Percentiles rank a stretch among this genome's conserved stretches.
Conservation (phyloP, 345 rosid species). For the Eucalyptus brandiana region DNA sequence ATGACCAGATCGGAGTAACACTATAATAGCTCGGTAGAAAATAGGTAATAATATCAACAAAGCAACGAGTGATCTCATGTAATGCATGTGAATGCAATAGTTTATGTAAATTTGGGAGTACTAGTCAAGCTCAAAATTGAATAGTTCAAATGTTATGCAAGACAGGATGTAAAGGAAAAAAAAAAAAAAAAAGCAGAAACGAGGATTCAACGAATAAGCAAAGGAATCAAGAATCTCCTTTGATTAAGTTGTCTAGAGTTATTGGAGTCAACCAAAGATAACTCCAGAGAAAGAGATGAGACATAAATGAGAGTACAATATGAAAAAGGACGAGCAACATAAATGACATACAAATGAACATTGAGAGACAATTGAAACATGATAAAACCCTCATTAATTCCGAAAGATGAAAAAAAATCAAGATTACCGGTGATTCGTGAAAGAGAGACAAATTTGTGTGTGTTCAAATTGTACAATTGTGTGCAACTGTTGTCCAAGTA, state of each 20-base stretch:
- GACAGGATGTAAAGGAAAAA: too few relatives aligned
- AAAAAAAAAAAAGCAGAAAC: too few relatives aligned
- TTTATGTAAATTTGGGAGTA: too few relatives aligned
- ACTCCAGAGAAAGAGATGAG: background rate
- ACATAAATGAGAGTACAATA: background rate
- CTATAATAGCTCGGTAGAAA: too few relatives aligned
- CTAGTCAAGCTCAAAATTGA: too few relatives aligned
- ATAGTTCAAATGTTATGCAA: too few relatives aligned
- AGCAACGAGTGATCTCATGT: too few relatives aligned
- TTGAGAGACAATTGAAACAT: background rate
- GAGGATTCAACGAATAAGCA: background rate
- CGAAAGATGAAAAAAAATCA: too few relatives aligned
- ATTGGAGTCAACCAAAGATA: background rate
- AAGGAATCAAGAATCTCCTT: background rate
- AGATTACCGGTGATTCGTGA: background rate
- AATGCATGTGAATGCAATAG: too few relatives aligned
- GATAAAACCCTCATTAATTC: slow-evolving; percentile 13
- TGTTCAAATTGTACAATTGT: background rate
- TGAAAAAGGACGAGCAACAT: background rate
- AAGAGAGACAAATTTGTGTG: background rate
- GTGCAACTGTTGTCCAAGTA: background rate
- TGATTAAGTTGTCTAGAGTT: background rate
- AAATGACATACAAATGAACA: background rate
- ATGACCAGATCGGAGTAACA: too few relatives aligned
- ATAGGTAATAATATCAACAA: too few relatives aligned